Percentiles rank a stretch among this genome's conserved stretches.
Evolutionary conservation across 2,329 filamentous ascomycete species (phyloP).

Genomic region (Neocatenulostroma microsporum): DNA sequence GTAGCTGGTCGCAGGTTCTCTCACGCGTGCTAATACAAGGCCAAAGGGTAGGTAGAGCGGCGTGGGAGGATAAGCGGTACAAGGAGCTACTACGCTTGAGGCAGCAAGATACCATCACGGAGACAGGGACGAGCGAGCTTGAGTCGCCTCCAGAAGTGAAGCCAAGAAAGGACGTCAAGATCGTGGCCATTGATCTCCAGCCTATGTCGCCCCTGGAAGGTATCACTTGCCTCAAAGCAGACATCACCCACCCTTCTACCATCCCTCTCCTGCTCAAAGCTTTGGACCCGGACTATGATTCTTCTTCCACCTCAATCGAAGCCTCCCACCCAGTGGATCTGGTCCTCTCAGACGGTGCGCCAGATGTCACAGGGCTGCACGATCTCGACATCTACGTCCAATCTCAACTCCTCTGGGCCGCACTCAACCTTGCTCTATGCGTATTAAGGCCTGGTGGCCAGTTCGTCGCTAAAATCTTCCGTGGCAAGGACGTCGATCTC

Average conservation of each 20-base stretch:
- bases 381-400: slow-evolving; percentile 98
- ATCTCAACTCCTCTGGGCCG: slow-evolving; percentile 87
- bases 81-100: slow-evolving; percentile 29
- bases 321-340: slow-evolving; percentile 75
- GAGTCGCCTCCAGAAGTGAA: slow-evolving; percentile 2
- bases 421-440: slow-evolving; percentile 85
- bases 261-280: slow-evolving; percentile 81
- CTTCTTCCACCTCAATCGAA: slow-evolving; percentile 28
- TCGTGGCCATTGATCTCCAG: slow-evolving; percentile 91
- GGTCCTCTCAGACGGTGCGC: slow-evolving; percentile 89
- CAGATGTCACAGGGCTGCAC: slow-evolving; percentile 92
- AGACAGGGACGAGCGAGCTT: background rate
- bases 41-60: slow-evolving; percentile 75
- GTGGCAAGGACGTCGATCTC: slow-evolving; percentile 92
- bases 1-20: slow-evolving; percentile 94
- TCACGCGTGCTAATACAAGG: slow-evolving; percentile 89
- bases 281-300: slow-evolving; percentile 59
- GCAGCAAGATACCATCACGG: slow-evolving; percentile 3
- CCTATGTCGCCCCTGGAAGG: slow-evolving; percentile 91
- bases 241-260: slow-evolving; percentile 95
- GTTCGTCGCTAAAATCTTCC: slow-evolving; percentile 97
- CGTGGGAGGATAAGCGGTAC: slow-evolving; percentile 79
- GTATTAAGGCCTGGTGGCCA: slow-evolving; percentile 88
- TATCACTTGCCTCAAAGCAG: slow-evolving; percentile 83
- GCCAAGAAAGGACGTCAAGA: slow-evolving; percentile 59